Percentiles rank a stretch among this genome's conserved stretches.
Evolutionary conservation across 768 basidiomycete species (phyloP).

Genomic region (Amanita muscaria): DNA sequence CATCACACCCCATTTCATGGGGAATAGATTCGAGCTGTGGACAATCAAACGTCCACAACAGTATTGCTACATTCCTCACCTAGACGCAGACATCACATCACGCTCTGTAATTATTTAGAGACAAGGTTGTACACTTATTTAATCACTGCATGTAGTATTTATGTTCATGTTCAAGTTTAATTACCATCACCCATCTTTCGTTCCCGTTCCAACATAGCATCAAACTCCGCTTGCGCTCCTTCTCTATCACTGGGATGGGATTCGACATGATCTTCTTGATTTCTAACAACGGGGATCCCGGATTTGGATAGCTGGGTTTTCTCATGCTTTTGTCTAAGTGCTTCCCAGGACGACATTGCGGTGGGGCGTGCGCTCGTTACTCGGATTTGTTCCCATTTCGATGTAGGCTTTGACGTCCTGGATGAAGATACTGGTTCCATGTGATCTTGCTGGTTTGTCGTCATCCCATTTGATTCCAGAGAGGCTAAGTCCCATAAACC

Average conservation of each 20-base stretch:
- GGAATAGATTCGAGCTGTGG: background rate
- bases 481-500: background rate
- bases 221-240: conserved; percentile 46
- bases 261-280: conserved; percentile 6
- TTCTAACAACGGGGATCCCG: conserved; percentile 2
- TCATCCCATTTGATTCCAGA: background rate
- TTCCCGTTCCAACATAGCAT: conserved; percentile 51
- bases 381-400: conserved; percentile 63
- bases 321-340: conserved; percentile 51
- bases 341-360: conserved; percentile 56
- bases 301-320: conserved; percentile 21
- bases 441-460: background rate
- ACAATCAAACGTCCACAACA: background rate
- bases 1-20: background rate
- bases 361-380: conserved; percentile 35
- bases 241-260: conserved; percentile 24
- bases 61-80: background rate
- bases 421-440: too few species aligned
- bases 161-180: conserved; percentile 7
- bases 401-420: conserved; percentile 20
- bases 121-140: too few species aligned
- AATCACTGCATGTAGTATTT: conserved; percentile 10
- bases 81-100: background rate
- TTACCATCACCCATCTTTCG: conserved; percentile 27
- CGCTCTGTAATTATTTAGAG: too few species aligned